Base-by-base conservation (phyloP, 352 stramenopile genomes). In the Phytophthora agathidicida region DNA sequence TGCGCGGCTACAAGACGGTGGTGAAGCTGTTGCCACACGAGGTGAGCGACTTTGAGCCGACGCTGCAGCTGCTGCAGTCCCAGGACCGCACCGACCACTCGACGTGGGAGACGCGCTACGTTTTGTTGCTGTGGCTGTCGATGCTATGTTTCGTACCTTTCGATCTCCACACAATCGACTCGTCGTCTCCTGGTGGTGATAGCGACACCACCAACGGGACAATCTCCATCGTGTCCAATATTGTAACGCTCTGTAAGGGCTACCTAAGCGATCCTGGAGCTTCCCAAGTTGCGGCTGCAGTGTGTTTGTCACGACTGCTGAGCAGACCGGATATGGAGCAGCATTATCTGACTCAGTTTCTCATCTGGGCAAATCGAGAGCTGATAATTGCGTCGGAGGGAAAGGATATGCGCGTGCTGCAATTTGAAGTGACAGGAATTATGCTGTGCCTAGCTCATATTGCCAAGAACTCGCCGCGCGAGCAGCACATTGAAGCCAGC, bases 61-160 rank as follows among this genome's bases (percentile, higher is more conserved):
- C 96, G 26, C 79, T 98, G 46, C 91, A 87, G 45, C 41, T 94
- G 33, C 71, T 97, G 9, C 84, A 94, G 65, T 93, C 74, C 14
- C 88, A 97, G 57, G 94, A 98, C 65, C 77, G 77, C 26, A 66
- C 71, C 4, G 91, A 97, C 59, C 56, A 89, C 83, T 64, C 54
- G 10, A 73, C 68, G 20, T 91, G 78, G 80, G 74, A 91, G 60
- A 91, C 73, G 45, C 85, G 86, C 37, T 95, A 93, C 47, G 83
- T 93, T 36, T 67, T 99, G 38, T 80, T 99, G 67, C 83, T 99
- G 20, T 99, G 98, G 98, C 78, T 99, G 36, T 96, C 88, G 9
- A 98, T 99, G 71, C 82, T 99, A 32, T 98, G 93, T 58, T 83
- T 99, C 22, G 94, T 99, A 17, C 98, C 98, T 0, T 99, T 99